phyloP scores from a whole-genome alignment of 1,139 yeast species.

The Geotrichum citri-aurantii region DNA sequence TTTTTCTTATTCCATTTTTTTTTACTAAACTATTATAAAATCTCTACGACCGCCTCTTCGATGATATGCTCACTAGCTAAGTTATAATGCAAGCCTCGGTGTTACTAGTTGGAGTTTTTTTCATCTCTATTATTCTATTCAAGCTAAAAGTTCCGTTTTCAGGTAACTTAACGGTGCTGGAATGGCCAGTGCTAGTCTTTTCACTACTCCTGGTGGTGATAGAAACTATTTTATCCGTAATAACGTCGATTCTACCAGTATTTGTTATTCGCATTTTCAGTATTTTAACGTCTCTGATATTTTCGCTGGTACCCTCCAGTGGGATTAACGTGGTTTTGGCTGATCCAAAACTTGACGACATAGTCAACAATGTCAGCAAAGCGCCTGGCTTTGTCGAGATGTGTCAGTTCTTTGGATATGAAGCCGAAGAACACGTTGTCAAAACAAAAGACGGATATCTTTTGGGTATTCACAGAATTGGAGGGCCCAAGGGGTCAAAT shows the following conservation, averaged over 20 bases:
- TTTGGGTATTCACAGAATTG: slow-evolving; percentile 50
- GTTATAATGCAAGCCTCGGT: not conserved
- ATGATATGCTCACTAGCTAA: not conserved
- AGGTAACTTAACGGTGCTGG: slow-evolving; percentile 30
- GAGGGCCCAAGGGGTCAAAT: slow-evolving; percentile 40
- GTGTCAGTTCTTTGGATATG: slow-evolving; percentile 56
- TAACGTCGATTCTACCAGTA: slow-evolving; percentile 34
- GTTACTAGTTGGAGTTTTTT: not conserved
- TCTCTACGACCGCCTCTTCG: not conserved
- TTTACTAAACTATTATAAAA: not conserved
- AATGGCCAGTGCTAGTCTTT: slow-evolving; percentile 31
- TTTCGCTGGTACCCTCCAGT: slow-evolving; percentile 20
- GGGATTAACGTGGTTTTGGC: slow-evolving; percentile 21
- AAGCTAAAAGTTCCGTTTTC: slow-evolving; percentile 28
- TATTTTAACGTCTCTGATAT: slow-evolving; percentile 21
- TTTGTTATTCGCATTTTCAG: slow-evolving; percentile 30
- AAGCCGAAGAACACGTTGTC: slow-evolving; percentile 69
- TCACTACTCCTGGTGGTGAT: slow-evolving; percentile 33
- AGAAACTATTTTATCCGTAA: slow-evolving; percentile 32
- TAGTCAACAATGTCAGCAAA: slow-evolving; percentile 26
- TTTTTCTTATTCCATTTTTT: not conserved
- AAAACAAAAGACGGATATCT: slow-evolving; percentile 53
- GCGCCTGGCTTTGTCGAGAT: slow-evolving; percentile 55
- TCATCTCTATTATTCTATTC: slow-evolving; percentile 11
- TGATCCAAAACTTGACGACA: slow-evolving; percentile 23